Evolutionary conservation across 1,284 basidiomycete species (phyloP), one percentile per base, ranked within the genome.

Genomic region (Ceratorhiza oryzae-sativae): DNA sequence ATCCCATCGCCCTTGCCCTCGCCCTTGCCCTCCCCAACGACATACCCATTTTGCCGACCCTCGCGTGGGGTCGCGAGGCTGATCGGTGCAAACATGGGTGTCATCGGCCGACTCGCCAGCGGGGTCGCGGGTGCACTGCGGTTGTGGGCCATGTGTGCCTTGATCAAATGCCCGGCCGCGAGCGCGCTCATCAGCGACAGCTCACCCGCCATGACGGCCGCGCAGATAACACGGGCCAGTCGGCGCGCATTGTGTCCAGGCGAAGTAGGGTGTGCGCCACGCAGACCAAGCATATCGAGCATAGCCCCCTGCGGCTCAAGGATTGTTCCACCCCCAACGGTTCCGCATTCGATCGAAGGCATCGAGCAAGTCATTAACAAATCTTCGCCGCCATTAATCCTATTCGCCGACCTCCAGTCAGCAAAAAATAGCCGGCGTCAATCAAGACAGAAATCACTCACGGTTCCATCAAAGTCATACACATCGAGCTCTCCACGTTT

Each of bases 391-490:
- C 91, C 87, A 82, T 98, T 98, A 49, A 88, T 90, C 75, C 92
- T 94, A 78, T 15, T 59, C 53, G 71, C 72, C 73, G 3, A 51
- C 59, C 71, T 42, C n/a, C n/a, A n/a, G n/a, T n/a, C n/a, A n/a
- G n/a, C n/a, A n/a, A n/a, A n/a, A n/a, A 74, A 72, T 53, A 71
- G 36, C 32, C 27, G 60, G n/a, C 71, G 27, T 30, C 63, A 53
- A 46, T 48, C 63, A 55, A 68, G 72, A 30, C 68, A 71, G 71
- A 56, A 30, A 13, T 15, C 13, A 92, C 92, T 81, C 80, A 95
- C 89, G 95, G 89, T 81, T 99, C 97, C 96, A 98, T 98, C 62
- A 97, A 83, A 6, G 96, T 99, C 85, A 99, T 98, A 82, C 97
- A 99, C 80, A 94, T 97, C 65, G 95, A 97, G 75, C 93, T 96